Evolutionary conservation across 2,329 filamentous ascomycete genomes (phyloP), one percentile per base, ranked within the genome.

Genomic region (Hymenotorrendiella dingleyae): DNA sequence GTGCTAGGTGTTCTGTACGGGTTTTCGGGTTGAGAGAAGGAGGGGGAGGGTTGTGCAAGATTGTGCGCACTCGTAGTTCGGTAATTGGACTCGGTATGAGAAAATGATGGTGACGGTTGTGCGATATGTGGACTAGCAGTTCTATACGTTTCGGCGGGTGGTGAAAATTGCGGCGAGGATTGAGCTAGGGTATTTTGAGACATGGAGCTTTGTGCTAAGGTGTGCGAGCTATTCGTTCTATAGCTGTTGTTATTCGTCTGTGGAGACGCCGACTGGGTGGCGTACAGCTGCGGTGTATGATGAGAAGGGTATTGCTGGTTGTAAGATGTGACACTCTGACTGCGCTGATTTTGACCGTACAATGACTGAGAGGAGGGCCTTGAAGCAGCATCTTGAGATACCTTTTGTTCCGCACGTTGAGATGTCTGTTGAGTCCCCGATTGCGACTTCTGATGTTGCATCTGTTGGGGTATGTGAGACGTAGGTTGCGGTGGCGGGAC

Each of bases 271-370:
- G 58, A 52, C 34, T 60, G 57, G 8, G 46, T 37, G 11, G 41
- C 32, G 37, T 60, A 62, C 19, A 58, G 49, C 36, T 61, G 58
- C 17, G 54, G 52, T 27, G 57, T 30, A 39, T 59, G 58, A 29
- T 59, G 54, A 16, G 58, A 54, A 4, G 56, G 50, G 47, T 60
- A 61, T 43, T 60, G 58, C 30, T 58, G 57, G 17, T 24, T 52
- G 40, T 58, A 62, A 14, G 49, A 40, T 4, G 45, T 45, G 12
- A 51, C 42, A 20, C 37, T 39, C 28, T 52, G 49, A 29, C 43
- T 54, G 24, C 52, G 52, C 12, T 56, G 56, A n/a, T n/a, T n/a
- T n/a, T n/a, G n/a, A 44, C 52, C 56, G 34, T 56, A 60, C 19
- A 44, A 58, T 28, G 45, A 43, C 8, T 6, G 19, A 4, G 58